A percentile compares a stretch with the other conserved stretches of the same genome.
These are phyloP conservation scores for Aspergillus phoenicis DNA, from an alignment of 2,329 filamentous ascomycete genomes.

Conservation along the genomic window DNA sequence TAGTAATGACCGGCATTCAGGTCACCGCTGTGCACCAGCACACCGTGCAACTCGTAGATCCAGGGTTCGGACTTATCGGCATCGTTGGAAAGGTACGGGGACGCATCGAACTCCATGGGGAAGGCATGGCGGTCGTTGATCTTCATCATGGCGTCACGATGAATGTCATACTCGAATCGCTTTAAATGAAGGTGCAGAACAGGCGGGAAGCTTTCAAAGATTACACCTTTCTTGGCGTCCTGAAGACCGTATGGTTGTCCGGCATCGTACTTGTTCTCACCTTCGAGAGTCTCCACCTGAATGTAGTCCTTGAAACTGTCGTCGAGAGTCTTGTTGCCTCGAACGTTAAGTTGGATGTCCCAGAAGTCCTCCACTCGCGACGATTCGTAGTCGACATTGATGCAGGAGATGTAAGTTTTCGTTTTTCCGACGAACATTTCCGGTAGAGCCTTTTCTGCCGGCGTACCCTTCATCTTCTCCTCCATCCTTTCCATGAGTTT, in stretches of 20 bases:
- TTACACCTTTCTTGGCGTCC: conserved; percentile 96
- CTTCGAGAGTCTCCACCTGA: conserved; percentile 93
- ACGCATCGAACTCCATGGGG: conserved; percentile 60
- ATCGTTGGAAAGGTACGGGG: conserved; percentile 82
- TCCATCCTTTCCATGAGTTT: conserved; percentile 98
- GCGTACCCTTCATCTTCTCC: conserved; percentile 96
- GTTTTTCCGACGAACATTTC: conserved; percentile 96
- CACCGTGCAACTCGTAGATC: conserved; percentile 89
- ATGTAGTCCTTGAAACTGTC: conserved; percentile 97
- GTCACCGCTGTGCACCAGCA: conserved; percentile 94
- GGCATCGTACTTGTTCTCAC: conserved; percentile 97
- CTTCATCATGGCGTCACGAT: conserved; percentile 98
- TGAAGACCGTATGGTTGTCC: conserved; percentile 87
- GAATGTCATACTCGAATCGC: conserved; percentile 96
- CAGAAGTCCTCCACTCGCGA: conserved; percentile 96
- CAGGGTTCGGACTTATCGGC: conserved; percentile 87
- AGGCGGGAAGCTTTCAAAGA: conserved; percentile 92
- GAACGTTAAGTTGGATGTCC: conserved; percentile 97
- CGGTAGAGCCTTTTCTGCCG: conserved; percentile 83
- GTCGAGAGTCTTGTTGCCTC: conserved; percentile 86
- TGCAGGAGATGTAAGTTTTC: conserved; percentile 98
- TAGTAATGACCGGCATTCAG: conserved; percentile 98
- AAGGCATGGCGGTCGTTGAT: conserved; percentile 62
- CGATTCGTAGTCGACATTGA: conserved; percentile 97
- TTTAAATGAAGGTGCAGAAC: conserved; percentile 94